phyloP scores from a whole-genome alignment of 768 basidiomycete genomes.

The Gautieria morchelliformis region DNA sequence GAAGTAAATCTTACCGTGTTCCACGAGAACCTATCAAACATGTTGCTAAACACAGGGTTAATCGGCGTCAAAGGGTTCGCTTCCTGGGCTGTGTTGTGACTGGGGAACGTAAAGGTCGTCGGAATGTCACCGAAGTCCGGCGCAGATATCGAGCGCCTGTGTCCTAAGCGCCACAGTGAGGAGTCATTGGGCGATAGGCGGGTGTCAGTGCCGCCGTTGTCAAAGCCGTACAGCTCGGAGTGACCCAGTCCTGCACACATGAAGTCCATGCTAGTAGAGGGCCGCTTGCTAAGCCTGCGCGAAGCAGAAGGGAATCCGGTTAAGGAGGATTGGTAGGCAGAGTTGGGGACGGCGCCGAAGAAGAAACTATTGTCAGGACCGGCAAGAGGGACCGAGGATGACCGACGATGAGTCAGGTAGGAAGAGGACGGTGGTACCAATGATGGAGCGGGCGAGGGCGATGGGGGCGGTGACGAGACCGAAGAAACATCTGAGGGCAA shows the following conservation, averaged over 20 bases:
- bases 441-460: not conserved
- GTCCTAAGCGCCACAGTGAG: not conserved
- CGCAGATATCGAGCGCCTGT: conserved; percentile 5
- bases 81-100: not conserved
- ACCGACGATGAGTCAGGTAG: not conserved
- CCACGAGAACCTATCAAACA: conserved; percentile 6
- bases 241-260: not conserved
- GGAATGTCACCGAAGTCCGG: not conserved
- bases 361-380: not conserved
- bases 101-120: not conserved
- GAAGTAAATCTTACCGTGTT: not conserved
- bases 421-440: not conserved
- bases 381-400: conserved; percentile 5
- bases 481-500: not conserved
- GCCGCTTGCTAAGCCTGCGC: conserved; percentile 4
- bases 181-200: not conserved
- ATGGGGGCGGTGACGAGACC: not conserved
- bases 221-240: not conserved
- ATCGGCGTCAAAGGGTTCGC: conserved; percentile 1
- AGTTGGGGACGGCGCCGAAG: not conserved
- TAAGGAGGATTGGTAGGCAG: not conserved
- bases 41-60: conserved; percentile 1
- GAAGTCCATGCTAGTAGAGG: conserved; percentile 8
- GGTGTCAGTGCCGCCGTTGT: not conserved
- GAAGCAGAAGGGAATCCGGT: not conserved